These are phyloP conservation scores for Candida methanosorbosa DNA, from an alignment of 805 yeast species.

Conservation along the genomic window DNA sequence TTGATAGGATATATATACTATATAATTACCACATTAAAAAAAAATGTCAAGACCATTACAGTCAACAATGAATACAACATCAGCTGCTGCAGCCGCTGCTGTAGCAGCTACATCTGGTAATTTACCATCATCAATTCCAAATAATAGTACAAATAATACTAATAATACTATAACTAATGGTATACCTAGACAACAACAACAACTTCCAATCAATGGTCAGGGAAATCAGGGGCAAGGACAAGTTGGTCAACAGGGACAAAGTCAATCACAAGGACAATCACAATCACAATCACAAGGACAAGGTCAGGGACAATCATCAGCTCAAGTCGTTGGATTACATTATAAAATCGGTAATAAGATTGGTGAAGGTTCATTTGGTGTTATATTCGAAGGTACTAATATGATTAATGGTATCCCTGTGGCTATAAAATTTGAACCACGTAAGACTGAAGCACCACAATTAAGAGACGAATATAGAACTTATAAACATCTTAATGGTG, in stretches of 20 bases:
- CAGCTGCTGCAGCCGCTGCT: constrained; percentile 26
- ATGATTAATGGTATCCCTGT: constrained; percentile 87
- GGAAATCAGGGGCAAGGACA: too few species aligned
- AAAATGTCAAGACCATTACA: too few species aligned
- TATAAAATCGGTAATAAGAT: constrained; percentile 95
- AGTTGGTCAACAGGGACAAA: constrained; percentile 2
- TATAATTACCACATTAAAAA: too few species aligned
- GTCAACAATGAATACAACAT: too few species aligned
- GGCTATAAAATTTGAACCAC: constrained; percentile 94
- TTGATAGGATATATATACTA: too few species aligned
- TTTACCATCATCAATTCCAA: constrained; percentile 1
- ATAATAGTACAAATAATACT: constrained; percentile 1
- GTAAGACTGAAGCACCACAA: constrained; percentile 97
- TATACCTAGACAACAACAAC: constrained; percentile 5
- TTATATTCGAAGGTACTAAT: constrained; percentile 91
- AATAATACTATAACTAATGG: constrained; percentile 5
- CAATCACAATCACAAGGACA: constrained; percentile 4
- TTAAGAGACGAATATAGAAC: constrained; percentile 93
- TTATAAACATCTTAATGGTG: constrained; percentile 79
- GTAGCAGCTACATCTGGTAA: constrained; percentile 18
- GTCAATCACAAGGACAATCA: constrained; percentile 7
- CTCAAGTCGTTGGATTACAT: constrained; percentile 84
- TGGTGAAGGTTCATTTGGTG: constrained; percentile 98
- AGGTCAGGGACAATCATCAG: constrained; percentile 18
- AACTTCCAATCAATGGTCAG: constrained; percentile 6